phyloP scores from a whole-genome alignment of 768 basidiomycete species.

The Porpolomopsis calyptriformis region DNA sequence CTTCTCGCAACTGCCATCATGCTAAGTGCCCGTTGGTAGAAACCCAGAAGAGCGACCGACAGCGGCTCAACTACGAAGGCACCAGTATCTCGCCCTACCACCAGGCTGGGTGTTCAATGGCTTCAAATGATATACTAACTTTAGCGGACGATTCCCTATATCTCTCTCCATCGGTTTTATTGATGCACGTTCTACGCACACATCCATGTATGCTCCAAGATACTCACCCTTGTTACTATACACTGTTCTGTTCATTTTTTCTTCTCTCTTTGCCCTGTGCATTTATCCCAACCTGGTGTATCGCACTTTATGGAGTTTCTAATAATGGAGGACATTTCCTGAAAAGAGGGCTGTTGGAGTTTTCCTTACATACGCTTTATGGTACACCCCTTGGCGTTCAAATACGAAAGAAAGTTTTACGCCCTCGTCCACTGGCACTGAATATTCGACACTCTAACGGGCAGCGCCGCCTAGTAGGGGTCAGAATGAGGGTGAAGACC shows the following conservation, averaged over 20 bases:
- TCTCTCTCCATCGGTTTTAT: slow-evolving; percentile 2
- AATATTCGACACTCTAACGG: slow-evolving; percentile 63
- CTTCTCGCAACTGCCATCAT: not conserved
- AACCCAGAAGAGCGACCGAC: slow-evolving; percentile 77
- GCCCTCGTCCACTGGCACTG: slow-evolving; percentile 61
- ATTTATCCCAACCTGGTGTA: not conserved
- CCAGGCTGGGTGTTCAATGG: slow-evolving; percentile 68
- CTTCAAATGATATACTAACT: slow-evolving; percentile 30
- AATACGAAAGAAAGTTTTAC: no score
- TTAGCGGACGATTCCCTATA: slow-evolving; percentile 3
- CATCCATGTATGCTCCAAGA: slow-evolving; percentile 6
- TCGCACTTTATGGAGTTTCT: not conserved
- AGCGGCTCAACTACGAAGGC: slow-evolving; percentile 67
- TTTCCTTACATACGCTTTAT: no score
- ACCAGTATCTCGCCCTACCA: slow-evolving; percentile 67
- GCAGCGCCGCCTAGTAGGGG: slow-evolving; percentile 36
- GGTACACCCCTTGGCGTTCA: no score
- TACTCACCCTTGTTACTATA: slow-evolving; percentile 15
- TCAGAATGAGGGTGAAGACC: slow-evolving; percentile 5
- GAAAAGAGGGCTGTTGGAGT: no score
- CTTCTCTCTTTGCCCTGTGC: slow-evolving; percentile 3
- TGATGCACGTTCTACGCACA: slow-evolving; percentile 4
- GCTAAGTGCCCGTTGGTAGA: slow-evolving; percentile 30
- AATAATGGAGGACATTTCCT: no score
- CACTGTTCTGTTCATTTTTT: slow-evolving; percentile 16